phyloP scores from a whole-genome alignment of 805 yeast species.

The Metschnikowia amazonensis region DNA sequence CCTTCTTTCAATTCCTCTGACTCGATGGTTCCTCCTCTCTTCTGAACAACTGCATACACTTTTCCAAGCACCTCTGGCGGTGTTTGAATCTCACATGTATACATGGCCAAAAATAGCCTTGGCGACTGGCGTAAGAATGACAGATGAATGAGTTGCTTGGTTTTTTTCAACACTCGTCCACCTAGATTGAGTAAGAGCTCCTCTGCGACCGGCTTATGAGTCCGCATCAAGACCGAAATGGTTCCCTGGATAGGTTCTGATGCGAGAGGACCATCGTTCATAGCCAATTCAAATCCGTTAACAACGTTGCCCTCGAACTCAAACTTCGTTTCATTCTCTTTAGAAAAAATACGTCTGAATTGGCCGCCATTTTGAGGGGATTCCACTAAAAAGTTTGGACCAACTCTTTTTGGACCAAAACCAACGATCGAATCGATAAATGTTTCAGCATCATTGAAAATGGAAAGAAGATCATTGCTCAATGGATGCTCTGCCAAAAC shows the following conservation, averaged over 20 bases:
- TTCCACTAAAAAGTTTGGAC: slow-evolving; percentile 73
- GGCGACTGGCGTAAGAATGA: slow-evolving; percentile 81
- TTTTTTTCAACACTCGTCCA: slow-evolving; percentile 71
- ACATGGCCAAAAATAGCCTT: slow-evolving; percentile 86
- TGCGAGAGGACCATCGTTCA: slow-evolving; percentile 81
- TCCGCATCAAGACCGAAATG: slow-evolving; percentile 44
- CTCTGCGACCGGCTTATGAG: slow-evolving; percentile 23
- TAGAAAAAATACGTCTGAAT: slow-evolving; percentile 28
- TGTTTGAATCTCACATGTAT: slow-evolving; percentile 92
- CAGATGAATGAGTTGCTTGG: slow-evolving; percentile 69
- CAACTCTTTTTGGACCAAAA: slow-evolving; percentile 75
- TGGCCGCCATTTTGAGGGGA: slow-evolving; percentile 27
- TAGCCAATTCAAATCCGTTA: slow-evolving; percentile 83
- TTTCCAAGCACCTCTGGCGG: slow-evolving; percentile 91
- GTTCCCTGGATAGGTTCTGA: slow-evolving; percentile 86
- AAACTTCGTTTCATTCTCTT: slow-evolving; percentile 20
- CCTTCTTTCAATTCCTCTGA: slow-evolving; percentile 98
- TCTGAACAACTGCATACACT: slow-evolving; percentile 91
- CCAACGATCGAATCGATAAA: slow-evolving; percentile 43
- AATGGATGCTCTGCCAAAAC: slow-evolving; percentile 10
- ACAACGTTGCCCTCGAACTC: slow-evolving; percentile 58
- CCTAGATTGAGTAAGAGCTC: slow-evolving; percentile 44
- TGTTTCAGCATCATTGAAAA: slow-evolving; percentile 17
- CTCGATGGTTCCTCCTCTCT: slow-evolving; percentile 76
- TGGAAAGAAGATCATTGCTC: slow-evolving; percentile 18